Percentiles rank a stretch among this genome's conserved stretches.
phyloP scores from a whole-genome alignment of 192 early-diverging fungal species.

The Haplosporangium gracile region DNA sequence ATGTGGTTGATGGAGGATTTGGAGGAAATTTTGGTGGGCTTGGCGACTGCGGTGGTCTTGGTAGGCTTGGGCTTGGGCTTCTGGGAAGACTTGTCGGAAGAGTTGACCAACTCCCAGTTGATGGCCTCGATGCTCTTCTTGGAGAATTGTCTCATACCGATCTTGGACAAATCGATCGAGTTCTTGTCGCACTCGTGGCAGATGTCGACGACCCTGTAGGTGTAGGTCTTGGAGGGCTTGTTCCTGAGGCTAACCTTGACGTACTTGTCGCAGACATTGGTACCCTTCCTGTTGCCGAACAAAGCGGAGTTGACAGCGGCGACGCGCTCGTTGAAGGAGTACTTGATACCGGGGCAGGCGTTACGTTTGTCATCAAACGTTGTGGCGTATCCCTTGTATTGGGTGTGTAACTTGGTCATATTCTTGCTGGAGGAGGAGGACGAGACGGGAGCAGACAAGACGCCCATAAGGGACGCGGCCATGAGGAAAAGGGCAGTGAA shows the following conservation, averaged over 20 bases:
- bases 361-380: slow-evolving; percentile 16
- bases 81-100: not conserved
- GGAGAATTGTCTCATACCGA: slow-evolving; percentile 15
- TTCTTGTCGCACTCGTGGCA: slow-evolving; percentile 25
- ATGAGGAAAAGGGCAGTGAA: slow-evolving; percentile 15
- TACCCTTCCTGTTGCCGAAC: slow-evolving; percentile 12
- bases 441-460: slow-evolving; percentile 17
- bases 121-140: not conserved
- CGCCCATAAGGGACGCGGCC: slow-evolving; percentile 27
- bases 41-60: not conserved
- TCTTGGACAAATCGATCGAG: slow-evolving; percentile 24
- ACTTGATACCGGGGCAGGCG: slow-evolving; percentile 37
- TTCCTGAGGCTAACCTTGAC: slow-evolving; percentile 24
- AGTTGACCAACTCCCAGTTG: slow-evolving; percentile 32
- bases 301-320: slow-evolving; percentile 28
- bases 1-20: not conserved
- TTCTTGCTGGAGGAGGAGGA: not conserved
- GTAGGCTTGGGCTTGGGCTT: not conserved
- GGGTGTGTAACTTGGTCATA: slow-evolving; percentile 1
- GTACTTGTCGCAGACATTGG: slow-evolving; percentile 33
- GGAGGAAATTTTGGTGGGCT: slow-evolving; percentile 1
- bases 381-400: slow-evolving; percentile 24
- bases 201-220: slow-evolving; percentile 36
- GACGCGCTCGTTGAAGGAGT: slow-evolving; percentile 32
- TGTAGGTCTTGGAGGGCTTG: slow-evolving; percentile 11